Evolutionary conservation across 1,284 basidiomycete genomes (phyloP), one percentile per base, ranked within the genome.

Genomic region (Heterobasidion occidentale): DNA sequence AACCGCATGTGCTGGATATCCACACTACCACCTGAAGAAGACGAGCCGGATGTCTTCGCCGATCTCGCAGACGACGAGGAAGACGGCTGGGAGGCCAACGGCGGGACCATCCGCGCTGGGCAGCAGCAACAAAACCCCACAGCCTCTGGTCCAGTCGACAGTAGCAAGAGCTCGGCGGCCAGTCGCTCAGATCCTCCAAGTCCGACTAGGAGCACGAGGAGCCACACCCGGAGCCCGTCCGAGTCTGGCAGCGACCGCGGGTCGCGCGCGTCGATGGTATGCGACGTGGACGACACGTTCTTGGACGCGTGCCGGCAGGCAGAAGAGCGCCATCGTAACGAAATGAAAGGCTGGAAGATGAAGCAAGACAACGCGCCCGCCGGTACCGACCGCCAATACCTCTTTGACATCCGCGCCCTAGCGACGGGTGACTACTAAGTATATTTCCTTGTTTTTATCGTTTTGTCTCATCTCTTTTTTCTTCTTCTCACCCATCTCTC

Each of bases 1-100:
- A 68, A 84, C 53, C 83, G 85, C 46, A 97, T 98, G 93, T 91
- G 91, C 65, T 98, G 95, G 95, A 83, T 95, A 64, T 92, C 86
- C 54, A 89, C 81, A 51, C 74, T 88, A 49, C 78, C 86, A 3
- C 86, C 90, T 8, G 94, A 94, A 58, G 92, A 96, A 64, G 92
- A 95, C 46, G 94, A 96, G 68, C 89, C 90, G 12, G 94, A 97
- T 66, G 88, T 94, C 14, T 95, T 95, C 68, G 94, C 90, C 49
- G 89, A 88, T 60, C 79, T 93, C 55, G 91, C 88, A 7, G 92
- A 95, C 62, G 92, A 94, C 64, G 91, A 93, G 68, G 84, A 90
- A 61, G 84, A 87, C 50, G 77, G 71, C 34, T 89, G 86, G 86
- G 83, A 82, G 67, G 75, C 74, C 48, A 86, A 86, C 63, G 84